A percentile compares a stretch with the other conserved stretches of the same genome.
Conservation (phyloP, 768 basidiomycete genomes). For the Lyophyllum decastes region DNA sequence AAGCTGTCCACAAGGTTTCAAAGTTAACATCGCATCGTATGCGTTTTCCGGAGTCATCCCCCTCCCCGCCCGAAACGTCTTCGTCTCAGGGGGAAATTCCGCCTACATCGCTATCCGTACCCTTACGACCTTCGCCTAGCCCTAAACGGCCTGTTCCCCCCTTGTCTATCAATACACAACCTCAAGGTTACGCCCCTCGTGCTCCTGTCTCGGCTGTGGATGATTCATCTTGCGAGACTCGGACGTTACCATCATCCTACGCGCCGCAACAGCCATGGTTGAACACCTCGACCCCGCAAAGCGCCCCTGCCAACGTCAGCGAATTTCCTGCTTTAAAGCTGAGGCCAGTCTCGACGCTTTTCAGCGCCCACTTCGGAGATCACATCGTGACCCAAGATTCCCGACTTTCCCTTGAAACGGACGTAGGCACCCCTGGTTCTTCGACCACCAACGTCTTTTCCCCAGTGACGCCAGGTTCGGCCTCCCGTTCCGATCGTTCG, state of each 20-base stretch:
- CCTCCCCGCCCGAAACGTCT: constrained; percentile 30
- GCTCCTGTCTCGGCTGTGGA: constrained; percentile 22
- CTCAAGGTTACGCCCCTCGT: constrained; percentile 21
- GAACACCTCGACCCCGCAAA: constrained; percentile 41
- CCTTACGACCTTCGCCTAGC: constrained; percentile 19
- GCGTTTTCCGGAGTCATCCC: constrained; percentile 44
- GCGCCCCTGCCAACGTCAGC: constrained; percentile 63
- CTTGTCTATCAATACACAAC: constrained; percentile 42
- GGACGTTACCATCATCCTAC: constrained; percentile 20
- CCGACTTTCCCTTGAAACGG: constrained; percentile 39
- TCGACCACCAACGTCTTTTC: constrained; percentile 44
- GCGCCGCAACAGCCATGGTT: constrained; percentile 23
- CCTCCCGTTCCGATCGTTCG: constrained; percentile 10
- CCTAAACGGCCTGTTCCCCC: constrained; percentile 39
- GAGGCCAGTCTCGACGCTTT: constrained; percentile 75
- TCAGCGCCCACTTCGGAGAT: constrained; percentile 68
- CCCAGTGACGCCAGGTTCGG: constrained; percentile 33
- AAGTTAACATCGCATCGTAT: constrained; percentile 37
- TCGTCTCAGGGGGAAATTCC: constrained; percentile 13
- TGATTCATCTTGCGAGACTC: constrained; percentile 24
- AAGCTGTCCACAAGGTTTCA: constrained; percentile 17
- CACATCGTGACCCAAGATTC: constrained; percentile 38
- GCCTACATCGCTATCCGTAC: background rate
- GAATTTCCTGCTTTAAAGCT: constrained; percentile 70
- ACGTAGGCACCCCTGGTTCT: constrained; percentile 54